These are phyloP conservation scores for Limonium bicolor DNA, from an alignment of 148 eudicot species.

Conservation along the genomic window DNA sequence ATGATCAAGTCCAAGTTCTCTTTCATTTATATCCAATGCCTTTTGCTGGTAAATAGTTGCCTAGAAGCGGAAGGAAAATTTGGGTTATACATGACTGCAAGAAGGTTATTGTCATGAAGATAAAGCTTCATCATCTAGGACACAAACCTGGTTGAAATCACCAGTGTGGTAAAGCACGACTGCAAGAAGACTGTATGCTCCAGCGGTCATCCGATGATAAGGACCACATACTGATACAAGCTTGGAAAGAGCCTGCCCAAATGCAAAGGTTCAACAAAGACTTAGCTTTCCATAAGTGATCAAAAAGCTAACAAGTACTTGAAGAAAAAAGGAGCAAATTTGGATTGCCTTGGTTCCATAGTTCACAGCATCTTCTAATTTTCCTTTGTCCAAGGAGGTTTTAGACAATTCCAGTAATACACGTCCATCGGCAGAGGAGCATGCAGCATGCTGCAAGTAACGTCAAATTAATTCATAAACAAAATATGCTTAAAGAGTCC, in stretches of 20 bases:
- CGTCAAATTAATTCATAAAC: conserved; percentile 9
- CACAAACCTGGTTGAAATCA: conserved; percentile 84
- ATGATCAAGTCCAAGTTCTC: conserved; percentile 97
- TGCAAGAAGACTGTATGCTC: conserved; percentile 92
- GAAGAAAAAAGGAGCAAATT: too few species aligned
- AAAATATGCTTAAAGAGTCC: too few species aligned
- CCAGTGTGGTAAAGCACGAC: conserved; percentile 94
- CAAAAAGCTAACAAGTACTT: too few species aligned
- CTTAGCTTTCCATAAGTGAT: too few species aligned
- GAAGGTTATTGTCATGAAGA: background rate
- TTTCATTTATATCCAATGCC: conserved; percentile 94
- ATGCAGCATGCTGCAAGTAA: conserved; percentile 67
- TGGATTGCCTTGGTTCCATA: conserved; percentile 73
- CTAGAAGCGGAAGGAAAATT: conserved; percentile 13
- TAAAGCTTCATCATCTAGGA: background rate
- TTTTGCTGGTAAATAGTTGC: conserved; percentile 96
- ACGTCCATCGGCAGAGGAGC: conserved; percentile 98
- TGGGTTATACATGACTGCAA: background rate
- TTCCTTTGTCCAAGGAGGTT: conserved; percentile 91
- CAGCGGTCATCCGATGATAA: conserved; percentile 96
- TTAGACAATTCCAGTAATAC: conserved; percentile 81
- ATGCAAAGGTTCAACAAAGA: conserved; percentile 6
- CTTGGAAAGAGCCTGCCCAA: conserved; percentile 71
- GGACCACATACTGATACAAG: conserved; percentile 90
- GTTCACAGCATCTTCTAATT: conserved; percentile 89